Conservation (phyloP, 805 yeast species). For the Metschnikowia arizonensis region DNA sequence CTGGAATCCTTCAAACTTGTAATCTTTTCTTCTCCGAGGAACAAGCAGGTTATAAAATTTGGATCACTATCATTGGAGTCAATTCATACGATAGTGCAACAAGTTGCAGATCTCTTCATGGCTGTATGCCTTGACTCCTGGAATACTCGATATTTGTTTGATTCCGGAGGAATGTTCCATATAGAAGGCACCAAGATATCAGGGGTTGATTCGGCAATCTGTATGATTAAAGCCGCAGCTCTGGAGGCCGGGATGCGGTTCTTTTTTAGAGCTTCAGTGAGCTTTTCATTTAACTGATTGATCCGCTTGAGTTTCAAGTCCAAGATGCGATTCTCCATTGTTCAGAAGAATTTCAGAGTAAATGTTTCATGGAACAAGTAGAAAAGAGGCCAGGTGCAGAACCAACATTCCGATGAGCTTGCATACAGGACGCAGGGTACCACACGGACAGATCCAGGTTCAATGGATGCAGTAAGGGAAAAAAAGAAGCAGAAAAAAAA, state of each 20-base stretch:
- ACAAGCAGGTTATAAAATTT: neutral
- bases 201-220: conserved; percentile 40
- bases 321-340: conserved; percentile 40
- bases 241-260: conserved; percentile 64
- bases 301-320: conserved; percentile 58
- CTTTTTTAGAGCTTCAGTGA: conserved; percentile 47
- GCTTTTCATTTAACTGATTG: conserved; percentile 50
- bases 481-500: neutral
- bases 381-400: neutral
- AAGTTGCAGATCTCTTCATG: conserved; percentile 13
- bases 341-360: neutral
- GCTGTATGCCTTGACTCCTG: conserved; percentile 14
- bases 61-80: neutral
- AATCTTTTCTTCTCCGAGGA: too few relatives aligned
- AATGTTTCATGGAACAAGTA: neutral
- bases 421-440: conserved; percentile 1
- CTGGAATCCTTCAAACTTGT: neutral
- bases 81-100: conserved; percentile 30
- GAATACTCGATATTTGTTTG: conserved; percentile 31
- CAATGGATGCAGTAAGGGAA: too few relatives aligned
- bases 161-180: conserved; percentile 37
- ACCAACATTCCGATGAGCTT: neutral
- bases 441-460: conserved; percentile 2
- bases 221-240: conserved; percentile 48
- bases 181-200: conserved; percentile 46